Conservation (phyloP, 2,329 filamentous ascomycete species). For the Pseudomassariella vexata region DNA sequence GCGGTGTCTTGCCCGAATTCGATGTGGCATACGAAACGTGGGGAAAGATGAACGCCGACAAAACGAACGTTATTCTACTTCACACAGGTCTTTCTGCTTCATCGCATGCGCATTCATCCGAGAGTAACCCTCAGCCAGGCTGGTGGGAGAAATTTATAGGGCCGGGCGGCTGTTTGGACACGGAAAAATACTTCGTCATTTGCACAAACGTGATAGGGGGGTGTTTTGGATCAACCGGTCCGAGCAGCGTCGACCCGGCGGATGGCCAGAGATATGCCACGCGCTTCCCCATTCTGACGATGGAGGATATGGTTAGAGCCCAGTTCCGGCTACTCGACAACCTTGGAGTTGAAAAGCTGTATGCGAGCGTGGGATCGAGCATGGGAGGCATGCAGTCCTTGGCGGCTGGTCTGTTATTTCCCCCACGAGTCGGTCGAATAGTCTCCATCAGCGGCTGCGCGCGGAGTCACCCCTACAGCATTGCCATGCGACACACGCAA, state of each 20-base stretch:
- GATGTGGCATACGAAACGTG: constrained; percentile 91
- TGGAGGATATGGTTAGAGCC: constrained; percentile 96
- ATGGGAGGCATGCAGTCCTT: constrained; percentile 99
- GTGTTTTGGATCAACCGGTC: constrained; percentile 93
- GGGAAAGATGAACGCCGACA: constrained; percentile 74
- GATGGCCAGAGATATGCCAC: constrained; percentile 89
- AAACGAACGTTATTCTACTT: constrained; percentile 82
- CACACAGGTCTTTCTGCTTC: constrained; percentile 96
- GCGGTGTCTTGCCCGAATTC: constrained; percentile 83
- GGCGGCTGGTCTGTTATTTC: constrained; percentile 78
- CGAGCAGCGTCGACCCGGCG: constrained; percentile 79
- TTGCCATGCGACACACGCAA: constrained; percentile 97
- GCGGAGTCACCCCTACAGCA: constrained; percentile 92
- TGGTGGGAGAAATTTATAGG: constrained; percentile 99
- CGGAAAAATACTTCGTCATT: constrained; percentile 84
- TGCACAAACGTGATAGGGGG: constrained; percentile 96
- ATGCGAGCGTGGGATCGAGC: constrained; percentile 89
- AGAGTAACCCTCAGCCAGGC: constrained; percentile 76
- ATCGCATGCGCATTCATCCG: constrained; percentile 92
- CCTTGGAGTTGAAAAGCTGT: constrained; percentile 70
- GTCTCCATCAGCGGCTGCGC: constrained; percentile 92
- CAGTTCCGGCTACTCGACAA: constrained; percentile 85
- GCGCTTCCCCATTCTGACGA: constrained; percentile 88
- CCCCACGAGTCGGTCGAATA: constrained; percentile 73
- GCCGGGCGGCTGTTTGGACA: constrained; percentile 77